Conservation (phyloP, 1,284 basidiomycete genomes). For the Omphalotus olearius region DNA sequence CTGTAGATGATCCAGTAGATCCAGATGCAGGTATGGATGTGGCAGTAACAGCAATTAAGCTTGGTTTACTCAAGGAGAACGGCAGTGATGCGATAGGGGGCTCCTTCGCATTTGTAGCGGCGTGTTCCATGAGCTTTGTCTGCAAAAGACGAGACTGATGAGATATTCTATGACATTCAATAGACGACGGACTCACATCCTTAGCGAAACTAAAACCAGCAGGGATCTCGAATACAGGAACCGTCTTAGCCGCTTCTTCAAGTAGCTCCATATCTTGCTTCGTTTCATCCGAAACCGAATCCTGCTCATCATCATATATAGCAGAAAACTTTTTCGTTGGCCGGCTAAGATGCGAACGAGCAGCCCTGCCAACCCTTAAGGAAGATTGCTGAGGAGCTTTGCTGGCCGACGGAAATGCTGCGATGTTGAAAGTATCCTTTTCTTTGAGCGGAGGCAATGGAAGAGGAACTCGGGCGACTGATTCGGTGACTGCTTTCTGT, state of each 20-base stretch:
- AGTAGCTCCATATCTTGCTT: conserved; percentile 38
- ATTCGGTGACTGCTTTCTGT: background rate
- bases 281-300: conserved; percentile 38
- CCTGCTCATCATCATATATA: conserved; percentile 58
- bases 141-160: conserved; percentile 21
- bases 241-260: conserved; percentile 49
- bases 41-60: conserved; percentile 13
- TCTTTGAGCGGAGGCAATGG: conserved; percentile 23
- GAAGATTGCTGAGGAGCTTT: conserved; percentile 37
- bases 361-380: conserved; percentile 57
- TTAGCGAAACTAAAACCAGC: conserved; percentile 64
- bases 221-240: conserved; percentile 57
- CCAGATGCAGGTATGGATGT: conserved; percentile 6
- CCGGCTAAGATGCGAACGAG: conserved; percentile 45
- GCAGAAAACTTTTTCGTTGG: conserved; percentile 55
- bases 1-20: conserved; percentile 14
- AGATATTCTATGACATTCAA: background rate
- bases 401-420: conserved; percentile 21
- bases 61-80: conserved; percentile 48
- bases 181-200: conserved; percentile 39
- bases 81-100: conserved; percentile 61
- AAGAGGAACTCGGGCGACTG: conserved; percentile 7
- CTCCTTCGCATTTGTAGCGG: conserved; percentile 48
- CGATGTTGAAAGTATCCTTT: conserved; percentile 20
- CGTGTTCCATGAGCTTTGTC: conserved; percentile 30